Conservation (phyloP, 441 rosid species). For the Bruguiera hainesii region DNA sequence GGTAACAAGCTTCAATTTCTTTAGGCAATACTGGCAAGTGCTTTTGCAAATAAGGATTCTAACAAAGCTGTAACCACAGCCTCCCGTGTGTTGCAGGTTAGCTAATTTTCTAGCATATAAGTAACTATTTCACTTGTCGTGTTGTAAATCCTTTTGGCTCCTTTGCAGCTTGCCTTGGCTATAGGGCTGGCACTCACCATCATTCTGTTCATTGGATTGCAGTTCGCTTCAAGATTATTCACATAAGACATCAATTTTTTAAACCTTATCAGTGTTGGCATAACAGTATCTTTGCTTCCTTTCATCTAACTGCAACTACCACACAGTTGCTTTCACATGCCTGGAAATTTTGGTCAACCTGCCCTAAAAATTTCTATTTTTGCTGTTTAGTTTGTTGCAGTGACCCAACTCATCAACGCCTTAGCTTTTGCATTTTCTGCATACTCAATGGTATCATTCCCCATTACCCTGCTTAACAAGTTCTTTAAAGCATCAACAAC, state of each 20-base stretch:
- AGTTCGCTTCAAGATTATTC: slow-evolving; percentile 35
- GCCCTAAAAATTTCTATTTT: slow-evolving; percentile 1
- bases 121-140: neutral
- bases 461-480: neutral
- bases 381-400: slow-evolving; percentile 42
- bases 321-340: neutral
- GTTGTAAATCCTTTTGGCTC: neutral
- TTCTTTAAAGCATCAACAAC: neutral
- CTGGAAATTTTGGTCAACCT: neutral
- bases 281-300: slow-evolving; percentile 34
- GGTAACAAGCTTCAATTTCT: neutral
- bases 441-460: slow-evolving; percentile 44
- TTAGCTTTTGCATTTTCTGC: slow-evolving; percentile 63
- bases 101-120: neutral
- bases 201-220: slow-evolving; percentile 32
- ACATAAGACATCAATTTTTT: slow-evolving; percentile 34
- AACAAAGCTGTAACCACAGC: slow-evolving; percentile 34
- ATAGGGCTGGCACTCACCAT: slow-evolving; percentile 38
- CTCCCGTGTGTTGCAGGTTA: slow-evolving; percentile 45
- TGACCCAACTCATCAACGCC: slow-evolving; percentile 56
- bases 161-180: slow-evolving; percentile 40
- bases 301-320: slow-evolving; percentile 3
- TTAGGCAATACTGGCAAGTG: slow-evolving; percentile 55
- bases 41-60: slow-evolving; percentile 46
- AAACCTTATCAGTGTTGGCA: slow-evolving; percentile 37